phyloP scores from a whole-genome alignment of 1,139 yeast genomes.

The Taiozyma sp. region DNA sequence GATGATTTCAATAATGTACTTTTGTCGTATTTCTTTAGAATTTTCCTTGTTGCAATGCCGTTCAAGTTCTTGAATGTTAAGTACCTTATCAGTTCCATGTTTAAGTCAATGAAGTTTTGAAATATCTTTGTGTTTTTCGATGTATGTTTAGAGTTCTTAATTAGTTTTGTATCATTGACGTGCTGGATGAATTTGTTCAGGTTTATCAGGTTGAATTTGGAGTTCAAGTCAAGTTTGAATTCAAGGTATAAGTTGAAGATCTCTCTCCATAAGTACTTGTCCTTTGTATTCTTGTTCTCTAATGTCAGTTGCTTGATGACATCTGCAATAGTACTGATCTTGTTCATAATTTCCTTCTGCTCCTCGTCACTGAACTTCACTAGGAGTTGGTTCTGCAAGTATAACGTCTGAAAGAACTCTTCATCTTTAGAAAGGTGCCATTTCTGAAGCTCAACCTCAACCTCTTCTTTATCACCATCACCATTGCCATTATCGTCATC shows the following conservation, averaged over 20 bases:
- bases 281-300: conserved; percentile 37
- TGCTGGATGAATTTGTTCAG: conserved; percentile 38
- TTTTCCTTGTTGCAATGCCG: conserved; percentile 59
- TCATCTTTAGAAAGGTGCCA: conserved; percentile 10
- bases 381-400: conserved; percentile 13
- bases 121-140: conserved; percentile 46
- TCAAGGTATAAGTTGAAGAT: conserved; percentile 62
- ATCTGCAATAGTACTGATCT: conserved; percentile 48
- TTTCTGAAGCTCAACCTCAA: neutral
- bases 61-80: conserved; percentile 61
- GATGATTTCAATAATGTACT: conserved; percentile 56
- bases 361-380: conserved; percentile 12
- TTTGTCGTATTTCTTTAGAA: conserved; percentile 71
- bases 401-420: conserved; percentile 19
- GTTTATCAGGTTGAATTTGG: conserved; percentile 39
- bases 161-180: conserved; percentile 38
- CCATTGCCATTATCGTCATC: neutral
- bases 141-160: conserved; percentile 39
- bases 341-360: conserved; percentile 9
- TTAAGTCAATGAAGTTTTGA: conserved; percentile 46
- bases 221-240: conserved; percentile 59
- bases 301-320: conserved; percentile 52
- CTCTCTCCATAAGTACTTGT: conserved; percentile 69
- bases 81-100: conserved; percentile 51
- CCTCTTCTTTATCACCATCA: too few species aligned